These are phyloP conservation scores for Oidiodendron maius DNA, from an alignment of 495 filamentous ascomycete genomes.

Conservation along the genomic window DNA sequence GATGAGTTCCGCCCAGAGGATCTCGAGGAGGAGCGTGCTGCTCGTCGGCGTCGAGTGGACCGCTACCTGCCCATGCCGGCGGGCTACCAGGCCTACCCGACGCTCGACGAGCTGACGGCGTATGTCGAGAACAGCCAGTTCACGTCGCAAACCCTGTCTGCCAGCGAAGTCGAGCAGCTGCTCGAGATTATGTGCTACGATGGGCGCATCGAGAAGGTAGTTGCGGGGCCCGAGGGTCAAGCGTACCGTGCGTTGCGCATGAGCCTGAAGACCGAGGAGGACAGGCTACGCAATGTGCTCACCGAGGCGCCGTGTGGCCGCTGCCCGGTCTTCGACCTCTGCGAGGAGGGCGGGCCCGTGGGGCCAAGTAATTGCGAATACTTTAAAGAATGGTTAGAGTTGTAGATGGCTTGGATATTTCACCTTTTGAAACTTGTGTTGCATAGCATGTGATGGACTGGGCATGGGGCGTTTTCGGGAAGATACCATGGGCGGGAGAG, in stretches of 20 bases:
- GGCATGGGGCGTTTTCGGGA: slow-evolving; percentile 22
- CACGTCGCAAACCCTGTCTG: slow-evolving; percentile 56
- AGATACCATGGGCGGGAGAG: slow-evolving; percentile 19
- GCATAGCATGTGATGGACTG: slow-evolving; percentile 23
- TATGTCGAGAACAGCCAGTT: slow-evolving; percentile 62
- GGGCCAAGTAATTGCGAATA: slow-evolving; percentile 88
- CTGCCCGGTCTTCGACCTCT: slow-evolving; percentile 92
- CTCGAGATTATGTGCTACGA: slow-evolving; percentile 85
- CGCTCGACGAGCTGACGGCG: slow-evolving; percentile 61
- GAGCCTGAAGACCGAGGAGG: slow-evolving; percentile 29
- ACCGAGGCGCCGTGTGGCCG: slow-evolving; percentile 85
- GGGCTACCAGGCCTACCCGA: slow-evolving; percentile 69
- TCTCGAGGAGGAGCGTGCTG: slow-evolving; percentile 8
- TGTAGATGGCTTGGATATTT: background rate
- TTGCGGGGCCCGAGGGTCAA: slow-evolving; percentile 40
- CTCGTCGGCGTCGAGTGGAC: slow-evolving; percentile 16
- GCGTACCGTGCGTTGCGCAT: slow-evolving; percentile 41
- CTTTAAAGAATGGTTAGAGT: slow-evolving; percentile 72
- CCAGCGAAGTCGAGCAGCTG: slow-evolving; percentile 71
- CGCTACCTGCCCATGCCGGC: slow-evolving; percentile 58
- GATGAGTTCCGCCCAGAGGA: slow-evolving; percentile 5
- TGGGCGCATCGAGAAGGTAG: slow-evolving; percentile 60
- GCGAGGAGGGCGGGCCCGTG: slow-evolving; percentile 80
- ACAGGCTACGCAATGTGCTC: slow-evolving; percentile 34
- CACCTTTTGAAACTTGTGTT: slow-evolving; percentile 2